phyloP scores from a whole-genome alignment of 441 rosid species.

The Pelargonium exstipulatum region DNA sequence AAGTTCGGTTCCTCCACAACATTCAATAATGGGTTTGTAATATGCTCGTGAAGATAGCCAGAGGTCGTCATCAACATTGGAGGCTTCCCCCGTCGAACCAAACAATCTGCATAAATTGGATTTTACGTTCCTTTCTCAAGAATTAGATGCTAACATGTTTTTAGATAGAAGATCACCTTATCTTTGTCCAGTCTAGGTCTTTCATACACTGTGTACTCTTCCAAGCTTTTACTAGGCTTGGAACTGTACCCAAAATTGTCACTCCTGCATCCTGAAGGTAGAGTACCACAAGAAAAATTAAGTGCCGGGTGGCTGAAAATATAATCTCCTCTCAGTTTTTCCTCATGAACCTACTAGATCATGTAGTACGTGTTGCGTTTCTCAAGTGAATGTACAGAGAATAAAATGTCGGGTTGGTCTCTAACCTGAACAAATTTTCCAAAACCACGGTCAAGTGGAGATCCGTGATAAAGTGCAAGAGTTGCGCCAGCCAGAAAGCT shows the following conservation, averaged over 20 bases:
- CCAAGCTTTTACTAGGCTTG: conserved; percentile 85
- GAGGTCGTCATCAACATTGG: conserved; percentile 78
- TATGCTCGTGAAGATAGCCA: conserved; percentile 84
- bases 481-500: conserved; percentile 64
- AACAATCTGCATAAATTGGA: conserved; percentile 37
- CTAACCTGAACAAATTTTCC: conserved; percentile 81
- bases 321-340: background rate
- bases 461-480: conserved; percentile 76
- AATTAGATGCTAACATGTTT: background rate
- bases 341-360: background rate
- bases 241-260: conserved; percentile 74
- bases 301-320: conserved; percentile 26
- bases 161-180: conserved; percentile 37
- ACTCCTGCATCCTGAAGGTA: conserved; percentile 76
- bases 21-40: conserved; percentile 69
- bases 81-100: conserved; percentile 71
- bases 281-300: conserved; percentile 9
- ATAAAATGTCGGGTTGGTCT: background rate
- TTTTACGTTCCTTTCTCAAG: background rate
- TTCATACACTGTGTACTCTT: conserved; percentile 58
- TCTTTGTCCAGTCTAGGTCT: conserved; percentile 71
- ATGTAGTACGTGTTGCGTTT: background rate
- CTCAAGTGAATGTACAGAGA: background rate
- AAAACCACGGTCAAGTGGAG: conserved; percentile 74
- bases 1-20: conserved; percentile 89